Evolutionary conservation across 176 grass and related monocot genomes (phyloP), one percentile per base, ranked within the genome.

Genomic region (Hyparrhenia diplandra): DNA sequence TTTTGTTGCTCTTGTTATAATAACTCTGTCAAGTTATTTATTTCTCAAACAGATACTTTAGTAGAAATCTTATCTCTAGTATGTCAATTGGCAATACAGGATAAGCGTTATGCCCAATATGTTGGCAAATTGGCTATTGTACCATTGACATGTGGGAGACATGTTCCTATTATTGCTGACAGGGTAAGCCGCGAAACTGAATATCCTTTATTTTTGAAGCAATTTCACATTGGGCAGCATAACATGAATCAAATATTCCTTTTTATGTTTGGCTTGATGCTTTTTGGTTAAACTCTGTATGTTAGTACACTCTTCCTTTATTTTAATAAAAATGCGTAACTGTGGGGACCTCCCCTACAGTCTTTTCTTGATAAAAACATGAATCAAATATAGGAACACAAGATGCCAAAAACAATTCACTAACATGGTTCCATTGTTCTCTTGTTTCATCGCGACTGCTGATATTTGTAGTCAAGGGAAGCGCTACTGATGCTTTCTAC

Each of bases 131-230:
- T 85, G 67, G 95, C 95, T 73, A 98, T 98, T 88, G 95, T 98
- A 70, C 95, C 95, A 40, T 88, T 98, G 90, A 98, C 95, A 88
- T 95, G 85, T 88, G 95, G 95, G 27, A 84, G 95, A 31, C 90
- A 95, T 82, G 93, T 98, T 75, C 95, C 95, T 82, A 98, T 98
- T 84, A 95, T 98, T 46, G 77, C 90, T 91, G 95, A 98, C 43
- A 82, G 78, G 92, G 95, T 98, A 95, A 87, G 83, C 43, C 23
- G n/a, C n/a, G 18, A 49, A 32, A 55, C 54, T 73, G 27, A 47
- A 37, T 67, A 20, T 62, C 80, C 13, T 83, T 7, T 75, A 39
- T 46, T 74, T 70, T 74, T 81, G 7, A 27, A 77, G 57, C 67
- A 63, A 78, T 40, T 68, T 69, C 8, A 78, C 13, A 78, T 60